Conservation (phyloP, 306 rosid genomes). For the Canavalia gladiata region DNA sequence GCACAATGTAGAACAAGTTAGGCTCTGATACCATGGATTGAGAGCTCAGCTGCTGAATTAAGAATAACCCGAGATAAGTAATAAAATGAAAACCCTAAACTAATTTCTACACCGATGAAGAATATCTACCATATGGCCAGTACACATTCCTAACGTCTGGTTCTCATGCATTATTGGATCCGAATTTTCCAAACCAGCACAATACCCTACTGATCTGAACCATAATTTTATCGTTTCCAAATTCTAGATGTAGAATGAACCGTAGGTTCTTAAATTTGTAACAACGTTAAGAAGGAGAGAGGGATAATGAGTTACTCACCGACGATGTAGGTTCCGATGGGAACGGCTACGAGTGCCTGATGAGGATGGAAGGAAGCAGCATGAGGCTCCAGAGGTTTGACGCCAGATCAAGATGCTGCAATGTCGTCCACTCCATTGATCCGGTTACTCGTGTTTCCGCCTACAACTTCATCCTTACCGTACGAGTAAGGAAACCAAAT, state of each 20-base stretch:
- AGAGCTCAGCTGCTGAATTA: too few species aligned
- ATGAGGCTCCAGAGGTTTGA: conserved; percentile 83
- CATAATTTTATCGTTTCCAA: not conserved
- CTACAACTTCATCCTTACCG: conserved; percentile 43
- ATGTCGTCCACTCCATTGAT: conserved; percentile 95
- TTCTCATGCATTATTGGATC: conserved; percentile 6
- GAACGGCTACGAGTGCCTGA: conserved; percentile 92
- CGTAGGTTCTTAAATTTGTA: not conserved
- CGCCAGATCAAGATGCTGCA: conserved; percentile 97
- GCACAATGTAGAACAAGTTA: too few species aligned
- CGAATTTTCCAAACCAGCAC: conserved; percentile 10
- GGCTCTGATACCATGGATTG: too few species aligned
- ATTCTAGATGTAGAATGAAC: conserved; percentile 9
- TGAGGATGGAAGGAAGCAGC: conserved; percentile 90
- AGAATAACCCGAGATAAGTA: too few species aligned
- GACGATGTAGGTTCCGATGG: conserved; percentile 87
- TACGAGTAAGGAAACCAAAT: conserved; percentile 29
- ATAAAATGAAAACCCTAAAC: too few species aligned
- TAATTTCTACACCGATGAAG: too few species aligned
- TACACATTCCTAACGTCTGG: conserved; percentile 10
- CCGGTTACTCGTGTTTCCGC: conserved; percentile 28
- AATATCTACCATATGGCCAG: not conserved
- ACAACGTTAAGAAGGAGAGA: not conserved
- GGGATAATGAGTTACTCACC: conserved; percentile 58
- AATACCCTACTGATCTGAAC: not conserved